Conservation (phyloP, 805 yeast genomes). For the Ogataea philodendri region DNA sequence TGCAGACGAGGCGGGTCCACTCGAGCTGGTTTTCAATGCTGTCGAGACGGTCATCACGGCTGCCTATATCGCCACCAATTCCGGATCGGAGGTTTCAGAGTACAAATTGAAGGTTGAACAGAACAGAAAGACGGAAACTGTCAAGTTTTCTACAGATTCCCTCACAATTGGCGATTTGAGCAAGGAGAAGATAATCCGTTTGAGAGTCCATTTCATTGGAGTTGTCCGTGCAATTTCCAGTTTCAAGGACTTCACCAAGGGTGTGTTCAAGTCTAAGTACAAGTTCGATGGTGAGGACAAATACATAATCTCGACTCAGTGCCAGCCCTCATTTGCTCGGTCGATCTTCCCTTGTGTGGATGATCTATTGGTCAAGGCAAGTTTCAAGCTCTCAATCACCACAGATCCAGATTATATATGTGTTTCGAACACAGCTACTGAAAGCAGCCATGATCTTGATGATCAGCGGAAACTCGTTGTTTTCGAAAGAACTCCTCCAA, state of each 20-base stretch:
- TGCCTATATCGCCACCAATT: slow-evolving; percentile 28
- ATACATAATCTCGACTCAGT: slow-evolving; percentile 63
- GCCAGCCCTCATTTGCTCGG: slow-evolving; percentile 67
- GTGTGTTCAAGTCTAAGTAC: slow-evolving; percentile 68
- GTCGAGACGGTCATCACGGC: slow-evolving; percentile 40
- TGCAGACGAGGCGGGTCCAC: slow-evolving; percentile 6
- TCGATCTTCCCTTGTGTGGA: slow-evolving; percentile 68
- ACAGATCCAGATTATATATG: slow-evolving; percentile 47
- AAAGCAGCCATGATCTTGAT: slow-evolving; percentile 16
- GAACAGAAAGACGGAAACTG: slow-evolving; percentile 41
- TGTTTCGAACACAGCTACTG: slow-evolving; percentile 47
- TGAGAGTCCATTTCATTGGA: slow-evolving; percentile 46
- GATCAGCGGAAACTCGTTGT: slow-evolving; percentile 34
- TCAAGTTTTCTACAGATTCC: slow-evolving; percentile 30
- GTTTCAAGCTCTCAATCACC: slow-evolving; percentile 48
- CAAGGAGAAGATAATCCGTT: slow-evolving; percentile 3
- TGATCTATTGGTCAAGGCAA: slow-evolving; percentile 55
- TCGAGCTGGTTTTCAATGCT: slow-evolving; percentile 39
- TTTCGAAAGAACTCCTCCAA: slow-evolving; percentile 56
- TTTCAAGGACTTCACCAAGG: slow-evolving; percentile 55
- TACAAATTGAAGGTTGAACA: slow-evolving; percentile 25
- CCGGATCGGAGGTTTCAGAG: slow-evolving; percentile 8
- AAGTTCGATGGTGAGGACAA: slow-evolving; percentile 53
- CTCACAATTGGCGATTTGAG: slow-evolving; percentile 23
- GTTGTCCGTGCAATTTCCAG: slow-evolving; percentile 50